Base-by-base conservation (phyloP, 805 yeast species). In the Starmerella davenportii region DNA sequence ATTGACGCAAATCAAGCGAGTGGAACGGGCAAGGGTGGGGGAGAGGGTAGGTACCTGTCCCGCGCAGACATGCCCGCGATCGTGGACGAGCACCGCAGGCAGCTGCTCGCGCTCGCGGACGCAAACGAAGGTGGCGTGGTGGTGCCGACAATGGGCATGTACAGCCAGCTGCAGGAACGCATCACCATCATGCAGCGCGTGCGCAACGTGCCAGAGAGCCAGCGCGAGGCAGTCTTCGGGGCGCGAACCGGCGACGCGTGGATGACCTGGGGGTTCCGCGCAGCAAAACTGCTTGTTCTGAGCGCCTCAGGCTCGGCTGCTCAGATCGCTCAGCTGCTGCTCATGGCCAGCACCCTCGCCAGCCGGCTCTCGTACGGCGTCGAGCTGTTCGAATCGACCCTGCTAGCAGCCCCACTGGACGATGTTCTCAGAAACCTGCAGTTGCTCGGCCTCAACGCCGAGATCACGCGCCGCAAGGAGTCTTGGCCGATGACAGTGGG, bases 121-220 rank as follows among this genome's bases (percentile, higher is more conserved):
- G 28, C 28, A 11, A 14, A 14, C 11, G 28, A 25, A 14, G 28
- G 28, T 19, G 4, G 25, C 21, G 35, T 38, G 18, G 39, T 43
- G 5, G 33, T 38, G 30, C 49, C 49, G 4, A 40, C 33, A 34
- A 21, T 2, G 21, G 44, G 43, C n/a, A 41, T 41, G 15, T 46
- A 44, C 34, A 38, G 41, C 21, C 49, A 42, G 31, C 39, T 41
- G 15, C 43, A 41, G 34, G 14, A 25, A 11, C 28, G 28, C 14
- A 25, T 25, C 14, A 11, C 14, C 11, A 25, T 25, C 14, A 14
- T 11, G 14, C 13, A 25, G 14, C 13, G 14, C 11, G 11, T 11
- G 13, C 28, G 11, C 13, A 25, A 25, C 28, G 14, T 25, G 28
- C 14, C 28, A 11, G 13, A 11, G 11, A 25, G 13, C 11, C 11